Conservation (phyloP, 331 rosid species). For the Spiraea crenata region DNA sequence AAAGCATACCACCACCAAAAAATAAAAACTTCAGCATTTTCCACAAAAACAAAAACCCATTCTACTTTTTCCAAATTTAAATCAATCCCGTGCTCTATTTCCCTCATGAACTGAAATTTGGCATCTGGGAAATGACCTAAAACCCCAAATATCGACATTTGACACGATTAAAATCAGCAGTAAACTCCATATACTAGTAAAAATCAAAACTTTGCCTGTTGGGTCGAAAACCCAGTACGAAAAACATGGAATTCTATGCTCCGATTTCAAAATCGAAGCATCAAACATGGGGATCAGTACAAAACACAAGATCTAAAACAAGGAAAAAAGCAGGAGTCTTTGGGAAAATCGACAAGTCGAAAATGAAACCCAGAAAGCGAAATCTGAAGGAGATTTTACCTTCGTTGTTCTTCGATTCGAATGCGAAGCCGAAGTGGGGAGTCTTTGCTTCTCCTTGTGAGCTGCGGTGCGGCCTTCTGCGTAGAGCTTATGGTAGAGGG, state of each 20-base stretch:
- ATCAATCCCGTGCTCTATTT: background rate
- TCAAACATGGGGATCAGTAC: background rate
- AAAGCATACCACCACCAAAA: background rate
- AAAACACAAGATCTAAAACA: slow-evolving; percentile 27
- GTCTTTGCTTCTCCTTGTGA: slow-evolving; percentile 26
- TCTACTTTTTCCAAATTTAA: background rate
- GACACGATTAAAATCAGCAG: background rate
- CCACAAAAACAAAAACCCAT: background rate
- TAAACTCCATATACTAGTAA: background rate
- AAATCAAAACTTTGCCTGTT: background rate
- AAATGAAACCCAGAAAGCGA: background rate
- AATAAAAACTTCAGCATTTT: background rate
- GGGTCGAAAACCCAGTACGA: background rate
- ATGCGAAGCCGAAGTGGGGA: slow-evolving; percentile 20
- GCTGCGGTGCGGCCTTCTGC: slow-evolving; percentile 24
- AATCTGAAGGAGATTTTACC: slow-evolving; percentile 19
- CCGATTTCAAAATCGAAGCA: background rate
- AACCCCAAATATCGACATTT: slow-evolving; percentile 22
- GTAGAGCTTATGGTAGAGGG: background rate
- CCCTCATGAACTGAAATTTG: background rate
- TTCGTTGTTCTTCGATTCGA: slow-evolving; percentile 24
- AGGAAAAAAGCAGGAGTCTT: background rate
- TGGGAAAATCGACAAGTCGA: background rate
- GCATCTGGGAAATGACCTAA: slow-evolving; percentile 8
- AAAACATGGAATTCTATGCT: background rate